A percentile compares a stretch with the other conserved stretches of the same genome.
Evolutionary conservation across 2,329 filamentous ascomycete species (phyloP).

Genomic region (Ophiostoma populinum): DNA sequence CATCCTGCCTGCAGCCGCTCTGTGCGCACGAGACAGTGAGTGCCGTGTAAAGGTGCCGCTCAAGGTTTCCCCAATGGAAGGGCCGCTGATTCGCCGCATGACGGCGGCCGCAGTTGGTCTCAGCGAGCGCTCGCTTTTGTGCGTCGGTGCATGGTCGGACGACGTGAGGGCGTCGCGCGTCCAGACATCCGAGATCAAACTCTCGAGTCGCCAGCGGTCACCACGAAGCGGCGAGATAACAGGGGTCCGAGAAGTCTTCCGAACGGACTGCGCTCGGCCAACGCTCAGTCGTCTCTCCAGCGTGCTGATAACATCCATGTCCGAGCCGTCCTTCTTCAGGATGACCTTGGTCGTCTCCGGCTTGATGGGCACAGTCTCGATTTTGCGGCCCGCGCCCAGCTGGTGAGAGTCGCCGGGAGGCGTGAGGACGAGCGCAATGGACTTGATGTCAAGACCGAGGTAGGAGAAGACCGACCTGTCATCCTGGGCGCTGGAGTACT

Average conservation of each 20-base stretch:
- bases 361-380: constrained; percentile 53
- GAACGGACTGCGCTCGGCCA: constrained; percentile 54
- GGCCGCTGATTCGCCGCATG: constrained; percentile 75
- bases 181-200: constrained; percentile 62
- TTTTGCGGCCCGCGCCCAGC: neutral
- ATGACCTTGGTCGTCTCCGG: constrained; percentile 58
- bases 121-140: constrained; percentile 46
- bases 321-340: constrained; percentile 65
- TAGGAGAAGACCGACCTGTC: constrained; percentile 39
- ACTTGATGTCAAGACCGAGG: constrained; percentile 53
- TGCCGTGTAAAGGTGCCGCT: constrained; percentile 59
- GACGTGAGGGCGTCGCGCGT: constrained; percentile 65
- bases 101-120: constrained; percentile 67
- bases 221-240: constrained; percentile 57
- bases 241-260: constrained; percentile 47
- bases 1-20: constrained; percentile 7
- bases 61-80: no score
- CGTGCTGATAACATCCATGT: constrained; percentile 22
- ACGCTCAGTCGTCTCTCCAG: constrained; percentile 23
- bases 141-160: constrained; percentile 60
- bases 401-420: constrained; percentile 37
- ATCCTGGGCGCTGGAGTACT: constrained; percentile 29
- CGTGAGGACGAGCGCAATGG: constrained; percentile 58
- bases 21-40: constrained; percentile 37
- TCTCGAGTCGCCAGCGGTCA: constrained; percentile 64